These are phyloP conservation scores for Kazachstania taianensis DNA, from an alignment of 805 yeast species.

Conservation along the genomic window DNA sequence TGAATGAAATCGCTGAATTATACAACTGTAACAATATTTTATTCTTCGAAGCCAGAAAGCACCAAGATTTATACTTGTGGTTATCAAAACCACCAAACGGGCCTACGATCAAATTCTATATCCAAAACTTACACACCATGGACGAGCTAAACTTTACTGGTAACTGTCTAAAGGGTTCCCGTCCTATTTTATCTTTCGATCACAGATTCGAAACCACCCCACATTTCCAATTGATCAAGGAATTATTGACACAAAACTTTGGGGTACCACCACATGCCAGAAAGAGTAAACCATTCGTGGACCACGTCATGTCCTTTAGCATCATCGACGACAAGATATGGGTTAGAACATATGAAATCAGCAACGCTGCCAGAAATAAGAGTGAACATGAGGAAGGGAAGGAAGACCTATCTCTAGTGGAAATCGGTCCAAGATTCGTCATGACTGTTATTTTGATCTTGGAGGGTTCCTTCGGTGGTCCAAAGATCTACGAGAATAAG, in stretches of 20 bases:
- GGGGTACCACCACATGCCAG: slow-evolving; percentile 95
- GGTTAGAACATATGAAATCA: slow-evolving; percentile 91
- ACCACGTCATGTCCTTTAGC: slow-evolving; percentile 88
- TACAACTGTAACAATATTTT: slow-evolving; percentile 93
- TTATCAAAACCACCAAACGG: slow-evolving; percentile 95
- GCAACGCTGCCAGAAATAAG: slow-evolving; percentile 43
- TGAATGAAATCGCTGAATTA: slow-evolving; percentile 92
- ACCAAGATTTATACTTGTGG: slow-evolving; percentile 91
- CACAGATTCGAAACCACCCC: slow-evolving; percentile 57
- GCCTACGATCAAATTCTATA: slow-evolving; percentile 86
- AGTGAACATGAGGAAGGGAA: slow-evolving; percentile 42
- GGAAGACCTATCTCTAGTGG: slow-evolving; percentile 70
- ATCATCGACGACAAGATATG: slow-evolving; percentile 90
- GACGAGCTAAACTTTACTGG: slow-evolving; percentile 96
- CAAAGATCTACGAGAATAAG: slow-evolving; percentile 93
- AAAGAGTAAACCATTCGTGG: slow-evolving; percentile 87
- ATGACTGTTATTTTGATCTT: slow-evolving; percentile 82
- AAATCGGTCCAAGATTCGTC: slow-evolving; percentile 94
- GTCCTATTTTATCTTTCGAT: slow-evolving; percentile 89
- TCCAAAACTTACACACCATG: slow-evolving; percentile 91
- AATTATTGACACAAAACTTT: slow-evolving; percentile 67
- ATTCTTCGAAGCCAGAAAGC: slow-evolving; percentile 93
- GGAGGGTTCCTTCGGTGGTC: slow-evolving; percentile 97
- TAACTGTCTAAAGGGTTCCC: slow-evolving; percentile 87
- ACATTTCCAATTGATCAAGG: slow-evolving; percentile 70